Evolutionary conservation across 2,329 filamentous ascomycete species (phyloP), one percentile per base, ranked within the genome.

Genomic region (Parastagonospora avenae): DNA sequence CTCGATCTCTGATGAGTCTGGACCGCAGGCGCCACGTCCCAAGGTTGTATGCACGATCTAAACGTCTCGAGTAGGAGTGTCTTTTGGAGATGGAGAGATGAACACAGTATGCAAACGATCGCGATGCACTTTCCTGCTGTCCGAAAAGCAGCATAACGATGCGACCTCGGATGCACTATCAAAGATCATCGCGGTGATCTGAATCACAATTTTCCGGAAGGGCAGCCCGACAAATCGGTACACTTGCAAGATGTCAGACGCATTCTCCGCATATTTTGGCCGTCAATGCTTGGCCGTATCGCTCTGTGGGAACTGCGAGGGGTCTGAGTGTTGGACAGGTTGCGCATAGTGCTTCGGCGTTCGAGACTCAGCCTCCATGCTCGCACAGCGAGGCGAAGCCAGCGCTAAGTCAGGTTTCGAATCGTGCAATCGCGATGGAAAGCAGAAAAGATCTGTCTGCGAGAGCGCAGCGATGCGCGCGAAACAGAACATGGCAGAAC

Each of bases 301-400:
- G 30, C 8, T 32, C 30, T 11, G 30, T 32, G 30, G 30, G 30
- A 32, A 11, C 30, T n/a, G 19, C n/a, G n/a, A 32, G 9, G 30
- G 30, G 30, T 32, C 30, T 11, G 11, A 8, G 9, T 32, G 30
- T 40, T 35, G 47, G 49, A 44, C 45, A 47, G 40, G 29, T 41
- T 37, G 39, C 29, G 42, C 40, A 32, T 45, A 27, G 33, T 52
- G 50, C 28, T 44, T 48, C 31, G 11, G n/a, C 15, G 29, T 15
- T 27, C 29, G 15, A n/a, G 46, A 49, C 50, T 54, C 46, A 28
- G 50, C 41, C 46, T 46, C 37, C 27, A 12, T 29, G 28, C 28
- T 27, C n/a, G 8, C 16, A 14, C 33, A 33, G 33, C 19, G 32
- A 35, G 12, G 10, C 11, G 30, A 36, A 31, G 31, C 27, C 14